A percentile compares a stretch with the other conserved stretches of the same genome.
phyloP scores from a whole-genome alignment of 2,329 filamentous ascomycete genomes.

The Pyrenophora graminea region DNA sequence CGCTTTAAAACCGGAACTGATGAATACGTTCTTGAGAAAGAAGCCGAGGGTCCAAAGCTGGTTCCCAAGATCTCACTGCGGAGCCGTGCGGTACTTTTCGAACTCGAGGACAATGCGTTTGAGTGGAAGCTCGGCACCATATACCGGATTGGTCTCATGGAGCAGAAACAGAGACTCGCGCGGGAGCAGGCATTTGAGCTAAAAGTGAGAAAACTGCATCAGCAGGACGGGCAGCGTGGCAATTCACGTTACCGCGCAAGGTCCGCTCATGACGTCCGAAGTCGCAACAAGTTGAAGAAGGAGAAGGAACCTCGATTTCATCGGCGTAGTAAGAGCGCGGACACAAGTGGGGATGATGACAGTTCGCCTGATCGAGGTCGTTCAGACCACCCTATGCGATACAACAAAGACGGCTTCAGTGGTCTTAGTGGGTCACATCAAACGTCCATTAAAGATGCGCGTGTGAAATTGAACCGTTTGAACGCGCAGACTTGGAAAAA shows the following conservation, averaged over 20 bases:
- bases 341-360: slow-evolving; percentile 24
- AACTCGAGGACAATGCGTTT: slow-evolving; percentile 93
- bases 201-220: slow-evolving; percentile 84
- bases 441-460: slow-evolving; percentile 76
- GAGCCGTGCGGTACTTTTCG: slow-evolving; percentile 81
- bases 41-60: slow-evolving; percentile 80
- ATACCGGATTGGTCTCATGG: slow-evolving; percentile 83
- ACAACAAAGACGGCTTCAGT: slow-evolving; percentile 78
- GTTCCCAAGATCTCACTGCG: slow-evolving; percentile 85
- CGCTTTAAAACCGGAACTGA: slow-evolving; percentile 86
- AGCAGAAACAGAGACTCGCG: slow-evolving; percentile 87
- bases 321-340: slow-evolving; percentile 48
- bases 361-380: slow-evolving; percentile 33
- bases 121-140: slow-evolving; percentile 97
- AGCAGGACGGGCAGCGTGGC: slow-evolving; percentile 56
- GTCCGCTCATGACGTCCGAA: slow-evolving; percentile 53
- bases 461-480: slow-evolving; percentile 72
- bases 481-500: slow-evolving; percentile 92
- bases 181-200: slow-evolving; percentile 87
- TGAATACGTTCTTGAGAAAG: slow-evolving; percentile 85
- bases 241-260: slow-evolving; percentile 57
- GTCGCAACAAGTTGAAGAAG: slow-evolving; percentile 44
- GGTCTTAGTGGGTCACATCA: slow-evolving; percentile 73
- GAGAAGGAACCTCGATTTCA: slow-evolving; percentile 40
- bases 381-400: slow-evolving; percentile 60